Percentiles rank a stretch among this genome's conserved stretches.
Conservation (phyloP, 2,329 filamentous ascomycete species). For the Colletotrichum sp. region DNA sequence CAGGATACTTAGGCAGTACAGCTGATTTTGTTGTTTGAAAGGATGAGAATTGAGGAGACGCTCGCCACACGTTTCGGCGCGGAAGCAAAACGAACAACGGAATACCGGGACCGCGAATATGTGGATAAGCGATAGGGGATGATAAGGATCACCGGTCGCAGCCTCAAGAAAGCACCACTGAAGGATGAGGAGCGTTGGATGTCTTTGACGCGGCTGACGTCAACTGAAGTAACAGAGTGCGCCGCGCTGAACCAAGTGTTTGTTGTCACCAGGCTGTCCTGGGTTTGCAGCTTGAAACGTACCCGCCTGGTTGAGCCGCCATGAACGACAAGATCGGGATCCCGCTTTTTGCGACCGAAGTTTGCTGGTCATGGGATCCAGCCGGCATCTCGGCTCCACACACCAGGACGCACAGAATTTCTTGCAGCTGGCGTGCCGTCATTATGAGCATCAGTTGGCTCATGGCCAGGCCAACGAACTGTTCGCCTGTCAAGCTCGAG, state of each 20-base stretch:
- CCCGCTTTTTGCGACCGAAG: neutral
- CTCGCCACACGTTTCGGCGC: neutral
- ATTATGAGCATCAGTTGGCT: neutral
- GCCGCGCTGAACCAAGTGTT: neutral
- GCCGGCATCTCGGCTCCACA: neutral
- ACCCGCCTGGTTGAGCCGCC: neutral
- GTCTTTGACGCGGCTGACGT: conserved; percentile 5
- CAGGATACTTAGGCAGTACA: neutral
- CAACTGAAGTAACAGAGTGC: neutral
- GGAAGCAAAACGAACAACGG: neutral
- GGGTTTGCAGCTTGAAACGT: neutral
- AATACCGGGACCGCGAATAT: neutral
- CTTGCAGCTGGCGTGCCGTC: neutral
- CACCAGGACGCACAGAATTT: neutral
- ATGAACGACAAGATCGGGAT: neutral
- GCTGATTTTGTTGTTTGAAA: neutral
- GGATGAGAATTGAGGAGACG: neutral
- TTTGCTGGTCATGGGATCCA: neutral
- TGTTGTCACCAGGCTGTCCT: neutral
- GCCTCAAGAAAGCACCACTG: neutral
- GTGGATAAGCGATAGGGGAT: neutral
- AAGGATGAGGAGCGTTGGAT: neutral
- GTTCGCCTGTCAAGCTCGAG: neutral
- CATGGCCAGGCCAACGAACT: neutral
- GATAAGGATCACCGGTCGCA: neutral